Conservation (phyloP, 2,329 filamentous ascomycete species). For the Aspergillus intermedius region DNA sequence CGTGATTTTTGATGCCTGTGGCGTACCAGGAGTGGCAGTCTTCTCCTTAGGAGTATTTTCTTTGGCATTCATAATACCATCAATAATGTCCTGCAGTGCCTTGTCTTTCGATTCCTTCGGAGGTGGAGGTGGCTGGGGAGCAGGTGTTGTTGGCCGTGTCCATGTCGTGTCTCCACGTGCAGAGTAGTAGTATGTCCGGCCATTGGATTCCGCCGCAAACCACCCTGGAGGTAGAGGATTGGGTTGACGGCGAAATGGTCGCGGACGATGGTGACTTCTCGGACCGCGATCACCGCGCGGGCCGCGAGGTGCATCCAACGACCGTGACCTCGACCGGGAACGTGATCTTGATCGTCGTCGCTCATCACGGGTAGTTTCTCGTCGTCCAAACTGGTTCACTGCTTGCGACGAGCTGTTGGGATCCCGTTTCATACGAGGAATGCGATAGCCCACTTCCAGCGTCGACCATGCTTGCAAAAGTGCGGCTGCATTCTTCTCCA, state of each 20-base stretch:
- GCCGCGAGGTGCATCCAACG: slow-evolving; percentile 39
- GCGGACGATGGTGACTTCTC: slow-evolving; percentile 50
- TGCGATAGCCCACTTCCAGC: slow-evolving; percentile 83
- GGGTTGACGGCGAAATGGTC: slow-evolving; percentile 51
- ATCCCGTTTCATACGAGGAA: slow-evolving; percentile 81
- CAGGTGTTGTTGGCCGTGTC: slow-evolving; percentile 66
- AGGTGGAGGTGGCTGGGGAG: slow-evolving; percentile 54
- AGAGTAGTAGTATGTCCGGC: slow-evolving; percentile 80
- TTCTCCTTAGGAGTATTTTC: slow-evolving; percentile 49
- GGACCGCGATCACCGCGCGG: slow-evolving; percentile 46
- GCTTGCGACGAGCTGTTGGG: slow-evolving; percentile 53
- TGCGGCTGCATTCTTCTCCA: slow-evolving; percentile 62
- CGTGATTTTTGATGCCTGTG: slow-evolving; percentile 52
- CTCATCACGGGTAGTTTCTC: slow-evolving; percentile 44
- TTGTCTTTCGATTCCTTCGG: slow-evolving; percentile 68
- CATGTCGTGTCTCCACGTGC: slow-evolving; percentile 72
- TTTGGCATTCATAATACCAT: slow-evolving; percentile 70
- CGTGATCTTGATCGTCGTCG: slow-evolving; percentile 45
- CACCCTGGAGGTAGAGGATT: slow-evolving; percentile 71
- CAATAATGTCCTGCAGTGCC: slow-evolving; percentile 74
- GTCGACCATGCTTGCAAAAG: slow-evolving; percentile 83
- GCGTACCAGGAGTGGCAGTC: slow-evolving; percentile 56
- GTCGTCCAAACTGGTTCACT: slow-evolving; percentile 58
- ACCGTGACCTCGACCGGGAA: slow-evolving; percentile 44
- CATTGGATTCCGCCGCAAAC: slow-evolving; percentile 70